Conservation (phyloP, 139 green algal genomes). For the Chlorella sp. region DNA sequence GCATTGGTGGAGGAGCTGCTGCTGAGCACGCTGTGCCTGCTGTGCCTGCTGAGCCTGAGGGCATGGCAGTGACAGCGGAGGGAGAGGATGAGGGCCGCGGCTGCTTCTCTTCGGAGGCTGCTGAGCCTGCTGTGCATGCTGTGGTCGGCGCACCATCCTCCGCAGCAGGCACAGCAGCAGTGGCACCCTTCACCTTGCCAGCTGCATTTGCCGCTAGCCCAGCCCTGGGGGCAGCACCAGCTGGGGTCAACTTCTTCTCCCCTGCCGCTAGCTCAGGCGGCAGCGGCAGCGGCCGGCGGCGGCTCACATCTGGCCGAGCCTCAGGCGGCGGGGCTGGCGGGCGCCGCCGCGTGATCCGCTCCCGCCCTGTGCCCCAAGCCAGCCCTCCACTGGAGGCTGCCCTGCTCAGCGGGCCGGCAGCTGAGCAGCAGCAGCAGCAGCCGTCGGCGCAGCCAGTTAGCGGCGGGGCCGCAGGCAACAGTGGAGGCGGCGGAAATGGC, state of each 20-base stretch:
- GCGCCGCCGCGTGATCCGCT: background rate
- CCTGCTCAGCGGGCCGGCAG: too few species aligned
- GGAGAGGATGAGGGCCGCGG: too few species aligned
- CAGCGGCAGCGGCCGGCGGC: background rate
- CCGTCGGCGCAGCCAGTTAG: background rate
- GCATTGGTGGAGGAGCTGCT: too few species aligned
- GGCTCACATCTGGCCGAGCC: background rate
- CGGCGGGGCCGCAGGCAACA: too few species aligned
- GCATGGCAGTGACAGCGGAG: too few species aligned
- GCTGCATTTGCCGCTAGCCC: background rate
- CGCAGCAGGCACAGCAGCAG: background rate
- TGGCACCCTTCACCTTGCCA: background rate
- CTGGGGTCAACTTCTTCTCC: background rate
- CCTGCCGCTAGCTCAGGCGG: background rate
- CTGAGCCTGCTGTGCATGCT: too few species aligned
- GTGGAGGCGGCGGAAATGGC: background rate
- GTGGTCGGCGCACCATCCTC: background rate
- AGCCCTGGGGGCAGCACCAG: background rate
- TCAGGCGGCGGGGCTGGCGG: background rate
- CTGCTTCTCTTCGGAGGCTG: too few species aligned
- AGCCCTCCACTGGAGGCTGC: too few species aligned
- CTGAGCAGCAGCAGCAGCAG: conserved; percentile 10
- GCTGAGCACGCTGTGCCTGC: too few species aligned
- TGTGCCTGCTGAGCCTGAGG: too few species aligned
- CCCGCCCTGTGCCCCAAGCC: background rate